Evolutionary conservation across 208 protist species (phyloP).

Genomic region (Eutreptiella sp.): DNA sequence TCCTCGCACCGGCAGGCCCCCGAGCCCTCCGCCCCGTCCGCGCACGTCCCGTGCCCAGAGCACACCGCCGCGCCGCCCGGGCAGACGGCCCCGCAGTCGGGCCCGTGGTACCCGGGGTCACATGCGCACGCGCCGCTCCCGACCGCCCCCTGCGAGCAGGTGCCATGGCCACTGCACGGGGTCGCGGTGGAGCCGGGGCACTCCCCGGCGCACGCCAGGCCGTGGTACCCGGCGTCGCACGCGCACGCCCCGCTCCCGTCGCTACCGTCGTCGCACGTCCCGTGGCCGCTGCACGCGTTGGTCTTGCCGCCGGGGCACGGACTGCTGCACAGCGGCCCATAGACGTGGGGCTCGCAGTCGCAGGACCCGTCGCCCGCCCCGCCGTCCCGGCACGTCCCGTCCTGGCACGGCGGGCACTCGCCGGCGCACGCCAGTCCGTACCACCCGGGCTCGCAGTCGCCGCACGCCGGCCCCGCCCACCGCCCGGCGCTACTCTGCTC

Average conservation of each 20-base stretch:
- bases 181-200: slow-evolving; percentile 8
- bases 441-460: slow-evolving; percentile 20
- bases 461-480: slow-evolving; percentile 3
- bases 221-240: slow-evolving; percentile 18
- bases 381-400: slow-evolving; percentile 20
- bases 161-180: neutral
- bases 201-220: neutral
- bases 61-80: slow-evolving; percentile 3
- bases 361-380: slow-evolving; percentile 33
- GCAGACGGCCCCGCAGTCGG: slow-evolving; percentile 13
- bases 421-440: slow-evolving; percentile 9
- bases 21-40: neutral
- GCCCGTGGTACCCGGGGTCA: slow-evolving; percentile 13
- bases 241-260: slow-evolving; percentile 8
- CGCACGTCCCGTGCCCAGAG: slow-evolving; percentile 10
- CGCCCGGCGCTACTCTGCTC: neutral
- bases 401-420: slow-evolving; percentile 2
- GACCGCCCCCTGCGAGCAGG: neutral
- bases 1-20: slow-evolving; percentile 14
- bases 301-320: slow-evolving; percentile 13
- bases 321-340: slow-evolving; percentile 1
- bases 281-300: slow-evolving; percentile 10
- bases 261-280: slow-evolving; percentile 9
- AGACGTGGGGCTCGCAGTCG: slow-evolving; percentile 22
- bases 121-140: slow-evolving; percentile 38